Evolutionary conservation across 768 basidiomycete species (phyloP), one percentile per base, ranked within the genome.

Genomic region (Suillus plorans): DNA sequence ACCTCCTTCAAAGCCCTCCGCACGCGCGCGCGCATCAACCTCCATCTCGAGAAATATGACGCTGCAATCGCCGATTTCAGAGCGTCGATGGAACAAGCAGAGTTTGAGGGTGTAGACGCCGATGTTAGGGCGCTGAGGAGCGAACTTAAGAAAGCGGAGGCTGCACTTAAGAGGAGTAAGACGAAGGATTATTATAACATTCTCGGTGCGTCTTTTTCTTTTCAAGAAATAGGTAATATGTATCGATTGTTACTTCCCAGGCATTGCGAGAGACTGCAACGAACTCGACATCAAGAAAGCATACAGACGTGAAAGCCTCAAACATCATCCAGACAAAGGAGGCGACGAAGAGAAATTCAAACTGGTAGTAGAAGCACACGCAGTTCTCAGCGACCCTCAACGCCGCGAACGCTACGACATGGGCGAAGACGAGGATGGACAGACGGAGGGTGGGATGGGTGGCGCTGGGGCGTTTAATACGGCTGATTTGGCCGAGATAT

Each of bases 271-370:
- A 64, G 88, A 89, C 31, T 89, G 88, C 69, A 79, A 78, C 2
- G 90, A 92, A 34, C 59, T 69, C 5, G 94, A 95, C 34, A 90
- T 97, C 70, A 95, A 92, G 82, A 97, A 95, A 78, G 97, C 85
- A 39, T 98, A 98, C 76, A 84, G 95, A 65, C 84, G 88, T 69
- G 92, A 95, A 78, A 92, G 90, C 70, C 76, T 95, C 74, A 91
- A 87, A 69, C 91, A 93, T 69, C 91, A 93, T 77, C 91, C 91
- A 56, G 92, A 94, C 76, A 94, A 94, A 85, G 95, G 96, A 34
- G 96, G 96, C 36, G 93, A 95, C 73, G 95, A 97, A 70, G 97
- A 97, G 73, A 91, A 93, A 70, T 99, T 99, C 86, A 97, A 98
- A 77, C 83, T 94, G 25, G 89, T 94, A 37, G 86, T 82, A 1